Percentiles rank a stretch among this genome's conserved stretches.
phyloP scores from a whole-genome alignment of 768 basidiomycete genomes.

The Gautieria morchelliformis region DNA sequence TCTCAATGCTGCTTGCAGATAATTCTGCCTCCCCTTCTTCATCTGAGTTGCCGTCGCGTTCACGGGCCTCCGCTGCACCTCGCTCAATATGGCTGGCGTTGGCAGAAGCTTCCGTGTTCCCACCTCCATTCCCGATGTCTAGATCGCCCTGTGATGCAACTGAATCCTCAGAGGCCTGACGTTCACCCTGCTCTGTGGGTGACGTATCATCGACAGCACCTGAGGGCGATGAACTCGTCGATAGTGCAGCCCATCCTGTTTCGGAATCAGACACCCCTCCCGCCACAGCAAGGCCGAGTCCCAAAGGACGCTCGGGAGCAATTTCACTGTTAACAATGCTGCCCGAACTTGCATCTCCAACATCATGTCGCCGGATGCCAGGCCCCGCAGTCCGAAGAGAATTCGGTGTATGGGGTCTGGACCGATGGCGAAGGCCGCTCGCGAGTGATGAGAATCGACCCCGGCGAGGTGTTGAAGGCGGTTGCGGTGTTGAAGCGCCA shows the following conservation, averaged over 20 bases:
- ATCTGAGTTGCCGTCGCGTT: background rate
- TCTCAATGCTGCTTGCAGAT: slow-evolving; percentile 51
- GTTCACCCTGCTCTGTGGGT: background rate
- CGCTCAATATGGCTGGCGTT: background rate
- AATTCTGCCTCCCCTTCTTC: slow-evolving; percentile 5
- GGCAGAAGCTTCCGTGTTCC: background rate
- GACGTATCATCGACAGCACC: background rate
- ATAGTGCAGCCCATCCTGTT: background rate
- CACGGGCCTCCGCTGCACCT: background rate
- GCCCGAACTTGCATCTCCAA: background rate
- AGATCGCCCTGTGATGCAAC: background rate
- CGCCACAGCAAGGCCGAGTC: background rate
- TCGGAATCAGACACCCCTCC: slow-evolving; percentile 1
- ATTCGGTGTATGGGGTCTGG: slow-evolving; percentile 2
- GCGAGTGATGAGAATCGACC: slow-evolving; percentile 11
- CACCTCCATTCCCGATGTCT: background rate
- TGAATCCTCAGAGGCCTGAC: background rate
- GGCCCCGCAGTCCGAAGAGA: background rate
- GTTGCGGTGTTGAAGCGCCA: slow-evolving; percentile 21
- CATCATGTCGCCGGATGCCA: background rate
- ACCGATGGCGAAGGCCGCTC: slow-evolving; percentile 3
- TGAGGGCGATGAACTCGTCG: background rate
- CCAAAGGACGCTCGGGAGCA: background rate
- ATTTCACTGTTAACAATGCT: background rate
- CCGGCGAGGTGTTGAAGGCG: slow-evolving; percentile 20